A percentile compares a stretch with the other conserved stretches of the same genome.
Conservation (phyloP, 1,284 basidiomycete genomes). For the Tranzscheliella williamsii region DNA sequence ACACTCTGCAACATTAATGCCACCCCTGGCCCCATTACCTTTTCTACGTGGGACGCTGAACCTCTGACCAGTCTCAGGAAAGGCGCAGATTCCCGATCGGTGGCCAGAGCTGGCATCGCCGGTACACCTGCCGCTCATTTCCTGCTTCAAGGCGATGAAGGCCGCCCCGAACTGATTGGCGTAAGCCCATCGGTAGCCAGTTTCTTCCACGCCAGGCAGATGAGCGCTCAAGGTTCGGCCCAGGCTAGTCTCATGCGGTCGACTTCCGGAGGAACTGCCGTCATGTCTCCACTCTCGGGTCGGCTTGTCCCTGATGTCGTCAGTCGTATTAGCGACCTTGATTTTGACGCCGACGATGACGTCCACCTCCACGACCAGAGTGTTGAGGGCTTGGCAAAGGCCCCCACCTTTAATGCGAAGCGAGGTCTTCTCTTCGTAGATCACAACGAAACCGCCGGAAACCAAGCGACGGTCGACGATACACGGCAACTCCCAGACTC, state of each 20-base stretch:
- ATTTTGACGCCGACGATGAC: conserved; percentile 37
- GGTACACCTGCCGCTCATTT: conserved; percentile 24
- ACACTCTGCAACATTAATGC: conserved; percentile 34
- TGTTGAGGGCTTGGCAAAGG: conserved; percentile 6
- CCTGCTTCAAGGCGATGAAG: conserved; percentile 18
- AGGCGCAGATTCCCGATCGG: conserved; percentile 6
- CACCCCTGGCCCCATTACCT: conserved; percentile 36
- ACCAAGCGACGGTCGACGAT: background rate
- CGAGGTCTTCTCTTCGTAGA: conserved; percentile 38
- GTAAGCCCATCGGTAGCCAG: conserved; percentile 37
- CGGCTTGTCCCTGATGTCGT: conserved; percentile 22
- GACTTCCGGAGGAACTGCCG: conserved; percentile 21
- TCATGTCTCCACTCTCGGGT: conserved; percentile 40
- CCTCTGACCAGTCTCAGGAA: conserved; percentile 24
- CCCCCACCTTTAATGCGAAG: conserved; percentile 24
- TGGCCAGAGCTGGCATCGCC: conserved; percentile 1
- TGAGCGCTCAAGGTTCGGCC: conserved; percentile 18
- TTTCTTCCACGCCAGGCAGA: conserved; percentile 30
- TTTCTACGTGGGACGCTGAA: conserved; percentile 35
- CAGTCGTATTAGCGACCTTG: conserved; percentile 34
- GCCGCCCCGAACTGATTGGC: conserved; percentile 31
- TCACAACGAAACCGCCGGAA: conserved; percentile 13
- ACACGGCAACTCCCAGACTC: background rate
- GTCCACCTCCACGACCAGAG: conserved; percentile 16
- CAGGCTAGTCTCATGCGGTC: conserved; percentile 34